Evolutionary conservation across 495 filamentous ascomycete genomes (phyloP).

Genomic region (Trichoderma orchidacearum): DNA sequence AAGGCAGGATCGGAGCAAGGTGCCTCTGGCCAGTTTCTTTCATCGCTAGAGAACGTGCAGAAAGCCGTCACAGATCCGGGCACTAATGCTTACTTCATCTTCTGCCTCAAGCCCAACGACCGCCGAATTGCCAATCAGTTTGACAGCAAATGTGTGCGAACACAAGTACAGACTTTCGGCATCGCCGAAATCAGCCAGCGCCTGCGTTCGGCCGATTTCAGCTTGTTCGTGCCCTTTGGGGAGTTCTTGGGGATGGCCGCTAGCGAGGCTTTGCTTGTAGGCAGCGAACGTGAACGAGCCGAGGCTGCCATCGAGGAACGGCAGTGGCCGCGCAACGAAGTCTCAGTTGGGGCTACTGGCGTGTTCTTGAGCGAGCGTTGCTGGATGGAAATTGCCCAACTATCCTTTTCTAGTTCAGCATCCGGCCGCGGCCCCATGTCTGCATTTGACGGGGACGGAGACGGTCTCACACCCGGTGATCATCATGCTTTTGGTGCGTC

Average conservation of each 20-base stretch:
- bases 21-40: slow-evolving; percentile 82
- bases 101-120: slow-evolving; percentile 96
- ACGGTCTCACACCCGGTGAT: slow-evolving; percentile 20
- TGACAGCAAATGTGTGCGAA: slow-evolving; percentile 93
- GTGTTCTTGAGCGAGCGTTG: slow-evolving; percentile 91
- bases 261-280: slow-evolving; percentile 67
- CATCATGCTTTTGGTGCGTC: slow-evolving; percentile 43
- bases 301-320: slow-evolving; percentile 80
- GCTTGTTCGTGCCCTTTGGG: slow-evolving; percentile 85
- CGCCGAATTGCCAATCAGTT: slow-evolving; percentile 96
- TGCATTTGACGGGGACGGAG: slow-evolving; percentile 20
- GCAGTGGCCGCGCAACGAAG: slow-evolving; percentile 85
- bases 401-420: slow-evolving; percentile 45
- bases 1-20: slow-evolving; percentile 49
- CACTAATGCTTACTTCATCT: slow-evolving; percentile 88
- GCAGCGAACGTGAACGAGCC: slow-evolving; percentile 84
- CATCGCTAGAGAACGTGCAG: slow-evolving; percentile 77
- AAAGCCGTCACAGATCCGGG: slow-evolving; percentile 66
- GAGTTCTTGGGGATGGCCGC: slow-evolving; percentile 88
- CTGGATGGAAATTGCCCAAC: slow-evolving; percentile 78
- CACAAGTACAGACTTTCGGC: slow-evolving; percentile 88
- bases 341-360: slow-evolving; percentile 78
- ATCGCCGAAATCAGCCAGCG: slow-evolving; percentile 95
- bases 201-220: slow-evolving; percentile 85
- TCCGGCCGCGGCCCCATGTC: slow-evolving; percentile 36